Conservation (phyloP, 2,329 filamentous ascomycete species). For the Neofusicoccum laricinum region DNA sequence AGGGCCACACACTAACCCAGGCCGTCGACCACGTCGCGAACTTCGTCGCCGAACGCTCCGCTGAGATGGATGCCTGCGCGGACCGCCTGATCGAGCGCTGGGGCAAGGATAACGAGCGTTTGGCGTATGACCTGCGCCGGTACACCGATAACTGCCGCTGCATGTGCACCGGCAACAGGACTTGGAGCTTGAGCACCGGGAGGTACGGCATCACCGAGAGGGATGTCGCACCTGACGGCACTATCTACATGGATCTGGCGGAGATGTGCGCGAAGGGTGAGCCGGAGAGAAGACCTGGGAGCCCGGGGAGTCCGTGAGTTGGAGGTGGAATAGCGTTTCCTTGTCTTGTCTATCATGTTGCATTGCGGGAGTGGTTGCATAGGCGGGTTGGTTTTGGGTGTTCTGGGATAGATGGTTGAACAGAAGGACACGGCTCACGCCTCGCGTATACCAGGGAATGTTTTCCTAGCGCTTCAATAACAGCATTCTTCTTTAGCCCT, state of each 20-base stretch:
- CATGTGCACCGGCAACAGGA: constrained; percentile 5
- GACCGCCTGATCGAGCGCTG: not conserved
- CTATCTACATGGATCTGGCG: not conserved
- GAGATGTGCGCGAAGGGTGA: constrained; percentile 1
- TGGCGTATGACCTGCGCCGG: not conserved
- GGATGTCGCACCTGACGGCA: not conserved
- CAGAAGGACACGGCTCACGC: no score
- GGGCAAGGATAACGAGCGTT: not conserved
- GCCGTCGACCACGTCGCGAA: not conserved
- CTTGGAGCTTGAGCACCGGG: constrained; percentile 8
- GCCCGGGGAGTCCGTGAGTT: not conserved
- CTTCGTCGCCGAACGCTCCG: not conserved
- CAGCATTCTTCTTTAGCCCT: no score
- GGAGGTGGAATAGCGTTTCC: no score
- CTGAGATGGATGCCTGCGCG: not conserved
- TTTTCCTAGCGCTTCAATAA: no score
- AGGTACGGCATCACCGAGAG: not conserved
- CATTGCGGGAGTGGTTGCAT: no score
- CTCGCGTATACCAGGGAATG: no score
- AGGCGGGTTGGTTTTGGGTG: no score
- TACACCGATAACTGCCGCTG: constrained; percentile 1
- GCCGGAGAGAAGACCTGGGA: not conserved
- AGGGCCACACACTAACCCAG: not conserved
- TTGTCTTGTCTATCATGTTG: no score
- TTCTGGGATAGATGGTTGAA: no score